These are phyloP conservation scores for Alternaria hordeiaustralica DNA, from an alignment of 2,329 filamentous ascomycete genomes.

Conservation along the genomic window DNA sequence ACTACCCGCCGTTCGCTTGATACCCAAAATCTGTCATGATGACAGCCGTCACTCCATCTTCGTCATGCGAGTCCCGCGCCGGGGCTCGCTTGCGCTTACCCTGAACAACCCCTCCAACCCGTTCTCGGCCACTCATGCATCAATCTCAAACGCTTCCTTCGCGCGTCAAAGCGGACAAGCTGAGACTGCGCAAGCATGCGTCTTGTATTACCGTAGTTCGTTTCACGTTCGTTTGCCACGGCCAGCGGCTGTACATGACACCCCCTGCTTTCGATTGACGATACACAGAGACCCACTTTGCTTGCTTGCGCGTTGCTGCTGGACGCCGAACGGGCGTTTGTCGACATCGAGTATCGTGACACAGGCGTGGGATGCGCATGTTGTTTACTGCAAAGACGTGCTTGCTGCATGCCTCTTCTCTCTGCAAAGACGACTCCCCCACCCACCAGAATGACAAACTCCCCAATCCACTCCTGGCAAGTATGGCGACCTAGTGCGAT, in stretches of 20 bases:
- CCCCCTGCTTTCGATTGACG: neutral
- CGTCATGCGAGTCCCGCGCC: slow-evolving; percentile 5
- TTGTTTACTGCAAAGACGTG: neutral
- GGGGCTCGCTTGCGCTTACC: slow-evolving; percentile 1
- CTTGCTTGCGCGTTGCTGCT: slow-evolving; percentile 2
- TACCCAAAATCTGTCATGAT: slow-evolving; percentile 17
- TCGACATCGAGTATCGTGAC: neutral
- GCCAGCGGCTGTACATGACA: neutral
- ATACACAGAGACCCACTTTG: neutral
- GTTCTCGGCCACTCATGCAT: slow-evolving; percentile 7
- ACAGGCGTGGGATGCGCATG: neutral
- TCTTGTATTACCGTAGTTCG: slow-evolving; percentile 10
- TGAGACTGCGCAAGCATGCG: slow-evolving; percentile 10
- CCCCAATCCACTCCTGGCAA: neutral
- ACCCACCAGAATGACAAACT: neutral
- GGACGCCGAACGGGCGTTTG: neutral
- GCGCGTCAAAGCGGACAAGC: slow-evolving; percentile 5
- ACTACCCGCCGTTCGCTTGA: neutral
- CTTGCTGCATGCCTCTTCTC: neutral
- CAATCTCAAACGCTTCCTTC: slow-evolving; percentile 17
- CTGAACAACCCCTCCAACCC: neutral
- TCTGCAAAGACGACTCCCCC: neutral
- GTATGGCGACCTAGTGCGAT: neutral
- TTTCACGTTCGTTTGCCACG: slow-evolving; percentile 13
- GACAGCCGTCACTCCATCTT: slow-evolving; percentile 11